Evolutionary conservation across 352 stramenopile species (phyloP).

Genomic region (Phytophthora pluvialis): DNA sequence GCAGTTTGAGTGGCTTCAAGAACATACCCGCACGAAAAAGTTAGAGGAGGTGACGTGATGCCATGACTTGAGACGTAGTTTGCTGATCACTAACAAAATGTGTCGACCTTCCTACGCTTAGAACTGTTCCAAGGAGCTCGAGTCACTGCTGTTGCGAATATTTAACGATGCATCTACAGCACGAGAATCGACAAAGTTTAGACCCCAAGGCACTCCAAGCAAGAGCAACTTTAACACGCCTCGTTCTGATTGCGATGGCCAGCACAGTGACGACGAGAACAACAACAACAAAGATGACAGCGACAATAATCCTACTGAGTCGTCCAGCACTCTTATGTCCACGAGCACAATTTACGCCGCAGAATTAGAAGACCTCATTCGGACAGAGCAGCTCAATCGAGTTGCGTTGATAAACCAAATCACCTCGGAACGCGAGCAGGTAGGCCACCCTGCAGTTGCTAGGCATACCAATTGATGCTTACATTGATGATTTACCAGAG

Average conservation of each 20-base stretch:
- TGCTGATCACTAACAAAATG: neutral
- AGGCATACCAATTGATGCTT: neutral
- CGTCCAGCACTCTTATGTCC: conserved; percentile 9
- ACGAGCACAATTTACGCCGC: conserved; percentile 30
- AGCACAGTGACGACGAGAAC: conserved; percentile 7
- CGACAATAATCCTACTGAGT: conserved; percentile 1
- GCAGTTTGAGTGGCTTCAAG: conserved; percentile 77
- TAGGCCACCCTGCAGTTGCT: conserved; percentile 11
- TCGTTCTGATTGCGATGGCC: neutral
- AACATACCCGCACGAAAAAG: conserved; percentile 65
- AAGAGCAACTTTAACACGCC: conserved; percentile 4
- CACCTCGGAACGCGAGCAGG: conserved; percentile 64
- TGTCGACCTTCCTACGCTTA: conserved; percentile 17
- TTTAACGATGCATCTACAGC: conserved; percentile 64
- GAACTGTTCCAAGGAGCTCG: conserved; percentile 67
- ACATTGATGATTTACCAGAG: conserved; percentile 25
- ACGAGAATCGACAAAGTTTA: conserved; percentile 23
- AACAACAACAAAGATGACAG: conserved; percentile 23
- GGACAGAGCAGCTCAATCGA: conserved; percentile 54
- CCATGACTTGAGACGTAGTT: neutral
- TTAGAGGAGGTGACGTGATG: conserved; percentile 55
- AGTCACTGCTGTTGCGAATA: conserved; percentile 64
- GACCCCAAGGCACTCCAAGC: conserved; percentile 5
- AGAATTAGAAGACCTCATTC: conserved; percentile 62
- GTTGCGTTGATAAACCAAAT: conserved; percentile 63